Base-by-base conservation (phyloP, 768 basidiomycete species). In the Stropharia rugosoannulata region DNA sequence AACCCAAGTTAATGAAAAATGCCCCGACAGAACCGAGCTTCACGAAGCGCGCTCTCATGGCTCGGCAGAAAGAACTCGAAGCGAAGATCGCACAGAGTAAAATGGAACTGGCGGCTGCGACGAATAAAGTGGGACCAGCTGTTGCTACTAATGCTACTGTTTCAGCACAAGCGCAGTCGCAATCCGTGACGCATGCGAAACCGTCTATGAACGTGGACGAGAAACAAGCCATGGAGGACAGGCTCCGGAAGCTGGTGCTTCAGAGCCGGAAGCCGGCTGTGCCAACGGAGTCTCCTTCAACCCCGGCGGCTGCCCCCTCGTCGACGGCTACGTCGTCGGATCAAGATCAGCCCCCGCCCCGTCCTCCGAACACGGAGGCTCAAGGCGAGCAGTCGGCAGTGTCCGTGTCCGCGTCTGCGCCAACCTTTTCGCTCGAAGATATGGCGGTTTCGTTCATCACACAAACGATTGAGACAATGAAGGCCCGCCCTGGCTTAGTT, bases 371-470 rank as follows among this genome's bases (percentile, higher is more conserved):
- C 41, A 11, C n/a, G 49, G 22, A 37, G 40, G 19, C 40, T 1
- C 40, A 41, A 5, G 22, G 35, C 3, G 35, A 22, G 6, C n/a
- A 51, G 16, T 43, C 51, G 18, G 48, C 53, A 15, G 37, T 55
- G 29, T 43, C 66, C 22, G 42, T 55, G 4, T 43, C 66, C 22
- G 42, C 54, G 4, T 46, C 66, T 6, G 41, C 69, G 6, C 56
- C 59, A 19, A 55, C 52, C 44, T 69, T 71, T 50, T 73, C 75
- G n/a, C 61, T 84, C 36, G 82, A 84, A 38, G 79, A 82, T 46
- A 68, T 86, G 35, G 83, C 83, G 0, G 73, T 76, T 46, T 81
- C 81, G 0, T 82, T 86, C 60, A 85, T 86, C 55, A 74, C 78
- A 0, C 80, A 84, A 67, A 76, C 82, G 13, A 80, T 85, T 38